Evolutionary conservation across 352 stramenopile species (phyloP), one percentile per base, ranked within the genome.

Genomic region (Plasmopara halstedii): DNA sequence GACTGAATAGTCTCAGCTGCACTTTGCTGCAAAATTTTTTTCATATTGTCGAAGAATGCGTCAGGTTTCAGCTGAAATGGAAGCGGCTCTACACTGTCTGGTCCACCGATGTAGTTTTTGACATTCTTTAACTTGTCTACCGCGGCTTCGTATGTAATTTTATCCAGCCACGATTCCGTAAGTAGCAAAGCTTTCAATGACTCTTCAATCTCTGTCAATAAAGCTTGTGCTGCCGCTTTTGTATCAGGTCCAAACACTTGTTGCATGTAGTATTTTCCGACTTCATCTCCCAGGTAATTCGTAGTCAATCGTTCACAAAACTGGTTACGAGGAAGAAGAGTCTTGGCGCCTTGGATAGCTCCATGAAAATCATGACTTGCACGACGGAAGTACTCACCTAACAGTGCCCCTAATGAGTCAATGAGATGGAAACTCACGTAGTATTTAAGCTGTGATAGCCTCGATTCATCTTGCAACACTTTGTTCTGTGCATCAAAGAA

Each of bases 81-180:
- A 27, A 86, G 46, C n/a, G 63, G 58, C 0, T 55, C 39, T 7
- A 82, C 67, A 11, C 44, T 37, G 41, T 78, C 62, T 9, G 74
- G 70, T 1, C 71, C 69, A n/a, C 74, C 74, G 43, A 86, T 86
- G 22, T 70, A 81, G 53, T 86, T 90, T 46, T 70, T 70, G 43
- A 97, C 92, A n/a, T 80, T 67, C 33, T 57, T 41, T 32, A 97
- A 82, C 62, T 97, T 97, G 23, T 94, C 72, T 10, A 96, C 65
- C 0, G 84, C 88, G 23, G 80, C 70, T 5, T 74, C 51, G 29
- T 87, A 74, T 15, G 88, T 97, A 11, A 64, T 39, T 31, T 90
- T 73, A 42, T 89, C 87, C 37, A 97, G 76, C 90, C 90, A 97
- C 35, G 41, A 40, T 17, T 95, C 85, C 32, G 88, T 83, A 44